Evolutionary conservation across 108 stramenopile genomes (phyloP), one percentile per base, ranked within the genome.

Genomic region (Bacterosira constricta): DNA sequence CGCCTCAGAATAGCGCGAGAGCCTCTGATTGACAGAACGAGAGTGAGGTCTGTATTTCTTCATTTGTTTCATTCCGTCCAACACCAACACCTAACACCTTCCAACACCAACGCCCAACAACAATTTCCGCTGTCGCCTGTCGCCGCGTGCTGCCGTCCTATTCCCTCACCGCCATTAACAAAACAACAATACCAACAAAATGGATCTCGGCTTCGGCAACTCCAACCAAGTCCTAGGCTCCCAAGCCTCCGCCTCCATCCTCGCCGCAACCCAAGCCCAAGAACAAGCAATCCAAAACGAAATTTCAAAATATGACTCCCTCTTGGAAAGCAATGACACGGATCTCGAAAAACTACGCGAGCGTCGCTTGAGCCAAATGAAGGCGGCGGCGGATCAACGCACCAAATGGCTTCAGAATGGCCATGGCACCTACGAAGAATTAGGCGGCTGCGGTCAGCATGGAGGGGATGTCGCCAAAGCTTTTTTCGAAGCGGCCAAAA

Each of bases 401-500:
- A 64, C 65, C 45, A 78, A 86, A 42, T 96, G 92, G 91, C 53
- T 66, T 11, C 83, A 81, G 23, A 54, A 73, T 32, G 98, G 98
- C 3, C 97, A 99, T 73, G 96, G 97, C n/a, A 30, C 50, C 6
- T 99, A 98, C 69, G 35, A 67, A 3, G 51, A 98, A 30, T 71
- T 84, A 9, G 87, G 75, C 44, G 53, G 27, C 42, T 63, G 42
- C 15, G 68, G 41, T 10, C 75, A 85, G 35, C 73, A 80, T 66
- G 53, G 55, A 10, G 71, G 86, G 6, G 90, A 91, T 66, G 82
- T 87, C 15, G 90, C 88, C 52, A 73, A 75, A 49, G 91, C 91
- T 1, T 99, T 99, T 66, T 99, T 99, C 74, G 88, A 94, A 4
- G 95, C 91, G 2, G 73, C 95, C 51, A 98, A 97, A 76, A 58